Evolutionary conservation across 192 early-diverging fungal genomes (phyloP).

Genomic region (Ambispora gerdemannii): DNA sequence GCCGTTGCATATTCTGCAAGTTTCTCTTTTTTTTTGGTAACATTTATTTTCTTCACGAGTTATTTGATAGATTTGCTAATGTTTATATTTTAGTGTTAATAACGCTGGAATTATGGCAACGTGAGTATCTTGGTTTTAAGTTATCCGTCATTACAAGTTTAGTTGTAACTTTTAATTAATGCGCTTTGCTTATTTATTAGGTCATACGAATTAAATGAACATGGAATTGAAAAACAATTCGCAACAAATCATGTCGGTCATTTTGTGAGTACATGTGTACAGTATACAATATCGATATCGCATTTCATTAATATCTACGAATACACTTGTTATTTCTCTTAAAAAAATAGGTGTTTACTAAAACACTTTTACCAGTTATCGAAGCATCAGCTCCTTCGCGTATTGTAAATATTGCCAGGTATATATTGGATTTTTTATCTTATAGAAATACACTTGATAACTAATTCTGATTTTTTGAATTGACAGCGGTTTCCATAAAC

Average conservation of each 20-base stretch:
- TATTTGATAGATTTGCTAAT: too few relatives aligned
- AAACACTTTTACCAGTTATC: constrained; percentile 37
- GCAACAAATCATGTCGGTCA: constrained; percentile 48
- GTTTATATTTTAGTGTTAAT: constrained; percentile 28
- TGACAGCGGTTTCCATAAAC: constrained; percentile 39
- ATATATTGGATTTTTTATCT: not conserved
- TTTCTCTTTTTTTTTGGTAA: not conserved
- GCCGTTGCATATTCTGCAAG: constrained; percentile 45
- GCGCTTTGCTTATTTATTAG: not conserved
- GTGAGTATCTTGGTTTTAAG: not conserved
- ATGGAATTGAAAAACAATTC: constrained; percentile 44
- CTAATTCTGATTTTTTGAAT: constrained; percentile 44
- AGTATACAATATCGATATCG: not conserved
- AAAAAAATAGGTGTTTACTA: constrained; percentile 34
- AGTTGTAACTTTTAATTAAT: not conserved
- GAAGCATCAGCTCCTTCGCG: too few relatives aligned
- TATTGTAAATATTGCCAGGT: constrained; percentile 47
- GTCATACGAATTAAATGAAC: constrained; percentile 26
- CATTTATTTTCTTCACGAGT: not conserved
- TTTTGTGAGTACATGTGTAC: constrained; percentile 26
- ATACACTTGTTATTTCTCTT: not conserved
- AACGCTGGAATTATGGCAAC: constrained; percentile 37
- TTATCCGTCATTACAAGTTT: not conserved
- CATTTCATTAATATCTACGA: not conserved
- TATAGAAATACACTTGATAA: constrained; percentile 21